Evolutionary conservation across 2,329 filamentous ascomycete genomes (phyloP), one percentile per base, ranked within the genome.

Genomic region (Volutella citrinella): DNA sequence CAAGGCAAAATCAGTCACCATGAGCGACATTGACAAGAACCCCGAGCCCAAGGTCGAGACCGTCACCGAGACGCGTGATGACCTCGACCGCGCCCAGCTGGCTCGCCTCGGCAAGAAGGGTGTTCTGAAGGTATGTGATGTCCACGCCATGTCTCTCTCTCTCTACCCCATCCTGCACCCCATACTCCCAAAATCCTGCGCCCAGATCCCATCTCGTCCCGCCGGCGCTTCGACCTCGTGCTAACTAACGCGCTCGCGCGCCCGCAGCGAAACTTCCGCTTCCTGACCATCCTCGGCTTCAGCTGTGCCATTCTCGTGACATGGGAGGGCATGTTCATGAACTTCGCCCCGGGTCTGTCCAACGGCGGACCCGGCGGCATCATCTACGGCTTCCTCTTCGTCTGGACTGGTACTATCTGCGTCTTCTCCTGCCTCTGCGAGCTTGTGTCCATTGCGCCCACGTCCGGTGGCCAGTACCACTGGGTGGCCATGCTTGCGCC

Each of bases 361-460:
- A 54, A 54, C 13, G 51, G 51, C 4, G 51, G 51, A 3, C 42
- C 48, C 3, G 48, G 39, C 2, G 70, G 72, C 5, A 54, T 72
- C 7, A 51, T 75, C 9, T 75, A 72, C 43, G 69, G 70, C 29
- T 76, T 68, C 53, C 61, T 76, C 19, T 65, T 75, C 28, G 66
- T 70, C 13, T 74, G 69, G 68, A 47, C 57, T 13, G 68, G 65
- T 2, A 74, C 67, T 1, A 45, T 51, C 8, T 49, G 48, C 17
- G 43, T 46, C 16, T 51, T 51, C 13, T 43, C 48, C 2, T 45
- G 40, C 6, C 48, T 51, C 7, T 47, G 48, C 19, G 48, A 51
- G 16, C 48, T 51, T 10, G 43, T 51, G 1, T 51, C 48, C 2
- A 51, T 51, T 12, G 48, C 48, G 2, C 48, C 48, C 0, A 51